These are phyloP conservation scores for Tetrahymena thermophila DNA, from an alignment of 73 alveolate genomes.

Conservation along the genomic window DNA sequence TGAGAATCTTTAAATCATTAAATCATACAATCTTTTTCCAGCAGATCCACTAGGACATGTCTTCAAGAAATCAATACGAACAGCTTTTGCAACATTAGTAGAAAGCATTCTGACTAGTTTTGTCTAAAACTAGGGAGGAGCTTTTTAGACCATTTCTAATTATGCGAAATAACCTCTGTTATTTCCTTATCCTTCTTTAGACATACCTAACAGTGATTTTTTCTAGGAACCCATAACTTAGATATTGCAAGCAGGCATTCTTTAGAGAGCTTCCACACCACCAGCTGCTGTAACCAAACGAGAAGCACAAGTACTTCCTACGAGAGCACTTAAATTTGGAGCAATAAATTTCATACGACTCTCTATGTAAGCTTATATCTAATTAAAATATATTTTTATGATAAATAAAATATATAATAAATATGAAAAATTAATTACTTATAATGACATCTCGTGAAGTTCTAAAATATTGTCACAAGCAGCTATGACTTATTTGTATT, in stretches of 20 bases:
- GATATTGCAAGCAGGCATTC: constrained; percentile 90
- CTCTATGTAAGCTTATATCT: constrained; percentile 57
- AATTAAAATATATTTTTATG: constrained; percentile 23
- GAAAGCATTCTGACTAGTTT: constrained; percentile 89
- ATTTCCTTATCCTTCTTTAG: constrained; percentile 66
- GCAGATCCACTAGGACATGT: constrained; percentile 62
- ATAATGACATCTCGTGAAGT: constrained; percentile 22
- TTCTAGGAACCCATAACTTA: constrained; percentile 83
- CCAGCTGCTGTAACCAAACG: constrained; percentile 92
- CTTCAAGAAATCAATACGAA: constrained; percentile 83
- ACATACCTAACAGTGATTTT: constrained; percentile 73
- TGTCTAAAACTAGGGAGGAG: constrained; percentile 64
- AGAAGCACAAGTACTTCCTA: constrained; percentile 86
- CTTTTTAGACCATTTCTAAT: constrained; percentile 65
- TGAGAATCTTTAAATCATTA: constrained; percentile 68
- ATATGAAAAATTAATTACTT: too few relatives aligned
- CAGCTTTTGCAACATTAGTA: constrained; percentile 90
- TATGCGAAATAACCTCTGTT: constrained; percentile 83
- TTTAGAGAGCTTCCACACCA: constrained; percentile 81
- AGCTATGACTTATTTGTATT: constrained; percentile 47
- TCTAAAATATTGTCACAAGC: constrained; percentile 55
- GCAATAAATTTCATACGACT: constrained; percentile 79
- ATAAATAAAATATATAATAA: too few relatives aligned
- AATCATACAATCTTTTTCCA: constrained; percentile 71
- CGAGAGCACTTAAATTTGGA: constrained; percentile 80